Percentiles rank a stretch among this genome's conserved stretches.
Evolutionary conservation across 116 monocot genomes (phyloP).

Genomic region (Dioscorea cayenensis): DNA sequence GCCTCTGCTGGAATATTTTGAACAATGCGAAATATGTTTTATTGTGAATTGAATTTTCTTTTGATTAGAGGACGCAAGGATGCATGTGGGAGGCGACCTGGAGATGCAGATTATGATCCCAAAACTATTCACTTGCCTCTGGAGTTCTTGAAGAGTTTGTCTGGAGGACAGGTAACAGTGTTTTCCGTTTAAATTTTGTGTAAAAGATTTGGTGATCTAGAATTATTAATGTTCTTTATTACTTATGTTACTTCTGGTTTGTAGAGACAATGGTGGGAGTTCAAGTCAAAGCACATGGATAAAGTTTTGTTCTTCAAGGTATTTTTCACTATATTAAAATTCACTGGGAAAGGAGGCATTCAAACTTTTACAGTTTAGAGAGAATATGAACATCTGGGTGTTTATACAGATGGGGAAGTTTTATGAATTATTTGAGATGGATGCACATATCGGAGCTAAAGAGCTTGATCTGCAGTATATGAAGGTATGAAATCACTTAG

Average conservation of each 20-base stretch:
- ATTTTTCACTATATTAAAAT: not conserved
- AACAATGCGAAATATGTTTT: not conserved
- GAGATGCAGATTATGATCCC: constrained; percentile 66
- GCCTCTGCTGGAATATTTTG: not conserved
- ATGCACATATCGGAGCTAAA: constrained; percentile 85
- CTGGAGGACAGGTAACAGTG: constrained; percentile 70
- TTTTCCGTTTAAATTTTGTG: constrained; percentile 9
- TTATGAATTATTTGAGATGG: constrained; percentile 99
- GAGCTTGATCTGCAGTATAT: constrained; percentile 98
- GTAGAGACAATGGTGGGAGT: constrained; percentile 99
- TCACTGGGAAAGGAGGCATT: not conserved
- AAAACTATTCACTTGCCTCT: constrained; percentile 80
- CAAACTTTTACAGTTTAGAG: not conserved
- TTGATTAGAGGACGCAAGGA: constrained; percentile 55
- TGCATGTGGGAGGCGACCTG: constrained; percentile 56
- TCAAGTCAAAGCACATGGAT: constrained; percentile 95
- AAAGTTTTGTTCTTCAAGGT: constrained; percentile 98
- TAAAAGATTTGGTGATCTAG: not conserved
- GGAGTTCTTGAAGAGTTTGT: constrained; percentile 74
- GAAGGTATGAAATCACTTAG: constrained; percentile 46
- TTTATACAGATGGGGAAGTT: constrained; percentile 86
- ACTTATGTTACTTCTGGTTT: constrained; percentile 1
- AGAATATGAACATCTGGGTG: not conserved
- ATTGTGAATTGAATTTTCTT: not conserved
- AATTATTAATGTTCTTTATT: not conserved